Evolutionary conservation across 1,284 basidiomycete genomes (phyloP).

Genomic region (Salmacisia buchloeana): DNA sequence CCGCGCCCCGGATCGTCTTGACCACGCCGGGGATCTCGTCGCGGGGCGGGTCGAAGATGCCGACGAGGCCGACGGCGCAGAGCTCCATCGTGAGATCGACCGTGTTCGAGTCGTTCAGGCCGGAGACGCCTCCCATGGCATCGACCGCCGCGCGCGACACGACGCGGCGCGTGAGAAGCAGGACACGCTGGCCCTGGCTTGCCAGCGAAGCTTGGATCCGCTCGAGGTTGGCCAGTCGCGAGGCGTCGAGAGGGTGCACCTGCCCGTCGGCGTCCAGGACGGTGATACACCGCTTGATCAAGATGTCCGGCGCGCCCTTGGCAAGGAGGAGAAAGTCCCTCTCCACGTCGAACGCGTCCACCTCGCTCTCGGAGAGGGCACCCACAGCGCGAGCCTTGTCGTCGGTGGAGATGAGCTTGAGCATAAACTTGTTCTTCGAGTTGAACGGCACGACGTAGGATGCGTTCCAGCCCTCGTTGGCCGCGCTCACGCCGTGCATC

Average conservation of each 20-base stretch:
- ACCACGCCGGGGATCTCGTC: conserved; percentile 59
- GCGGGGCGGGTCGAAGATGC: conserved; percentile 63
- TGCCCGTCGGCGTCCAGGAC: neutral
- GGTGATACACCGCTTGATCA: conserved; percentile 11
- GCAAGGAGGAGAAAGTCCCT: conserved; percentile 21
- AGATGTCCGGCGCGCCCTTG: conserved; percentile 45
- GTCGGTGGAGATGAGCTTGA: conserved; percentile 53
- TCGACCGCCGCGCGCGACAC: conserved; percentile 21
- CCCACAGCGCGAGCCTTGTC: conserved; percentile 45
- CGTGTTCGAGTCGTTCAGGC: conserved; percentile 49
- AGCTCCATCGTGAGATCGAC: conserved; percentile 52
- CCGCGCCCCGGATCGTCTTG: conserved; percentile 59
- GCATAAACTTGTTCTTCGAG: conserved; percentile 66
- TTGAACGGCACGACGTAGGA: conserved; percentile 57
- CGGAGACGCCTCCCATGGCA: neutral
- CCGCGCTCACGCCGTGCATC: conserved; percentile 48
- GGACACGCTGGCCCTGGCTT: conserved; percentile 61
- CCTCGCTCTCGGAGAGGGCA: conserved; percentile 43
- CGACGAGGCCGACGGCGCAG: conserved; percentile 62
- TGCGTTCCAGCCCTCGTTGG: conserved; percentile 50
- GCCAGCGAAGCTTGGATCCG: conserved; percentile 54
- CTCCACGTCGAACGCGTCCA: conserved; percentile 38
- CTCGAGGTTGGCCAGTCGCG: neutral
- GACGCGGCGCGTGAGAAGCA: conserved; percentile 54
- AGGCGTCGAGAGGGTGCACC: conserved; percentile 37